These are phyloP conservation scores for Phialocephala sp. DNA, from an alignment of 2,329 filamentous ascomycete species.

Conservation along the genomic window DNA sequence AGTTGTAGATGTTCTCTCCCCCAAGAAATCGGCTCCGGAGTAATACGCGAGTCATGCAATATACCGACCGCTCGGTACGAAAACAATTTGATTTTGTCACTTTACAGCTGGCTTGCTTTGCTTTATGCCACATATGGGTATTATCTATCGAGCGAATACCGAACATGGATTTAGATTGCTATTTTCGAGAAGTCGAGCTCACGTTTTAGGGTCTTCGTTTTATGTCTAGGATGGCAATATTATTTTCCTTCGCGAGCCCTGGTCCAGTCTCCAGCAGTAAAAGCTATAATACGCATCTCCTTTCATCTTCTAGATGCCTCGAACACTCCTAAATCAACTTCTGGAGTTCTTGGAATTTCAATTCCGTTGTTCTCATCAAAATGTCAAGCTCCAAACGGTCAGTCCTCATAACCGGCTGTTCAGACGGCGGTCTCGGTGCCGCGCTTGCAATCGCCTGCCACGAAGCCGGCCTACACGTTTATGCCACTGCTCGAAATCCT, in stretches of 20 bases:
- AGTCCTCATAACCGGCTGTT: slow-evolving; percentile 46
- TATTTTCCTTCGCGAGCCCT: too few relatives aligned
- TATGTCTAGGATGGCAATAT: too few relatives aligned
- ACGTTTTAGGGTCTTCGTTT: too few relatives aligned
- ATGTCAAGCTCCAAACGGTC: slow-evolving; percentile 22
- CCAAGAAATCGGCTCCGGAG: background rate
- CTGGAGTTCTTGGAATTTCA: background rate
- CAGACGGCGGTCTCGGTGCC: slow-evolving; percentile 43
- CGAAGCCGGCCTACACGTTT: slow-evolving; percentile 45
- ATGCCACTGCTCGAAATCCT: slow-evolving; percentile 47
- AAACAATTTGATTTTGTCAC: too few relatives aligned
- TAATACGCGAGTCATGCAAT: background rate
- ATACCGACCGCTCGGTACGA: background rate
- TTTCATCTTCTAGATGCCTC: background rate
- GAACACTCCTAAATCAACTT: background rate
- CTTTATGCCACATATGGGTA: too few relatives aligned
- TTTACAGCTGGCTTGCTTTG: too few relatives aligned
- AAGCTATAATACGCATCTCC: background rate
- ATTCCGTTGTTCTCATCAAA: background rate
- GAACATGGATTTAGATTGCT: too few relatives aligned
- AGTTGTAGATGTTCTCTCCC: background rate
- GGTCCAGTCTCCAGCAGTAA: too few relatives aligned
- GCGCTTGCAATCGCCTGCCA: slow-evolving; percentile 44
- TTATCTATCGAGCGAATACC: too few relatives aligned
- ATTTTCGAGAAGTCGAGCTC: too few relatives aligned